A percentile compares a stretch with the other conserved stretches of the same genome.
These are phyloP conservation scores for Lathyrus aphaca DNA, from an alignment of 306 rosid genomes.

Conservation along the genomic window DNA sequence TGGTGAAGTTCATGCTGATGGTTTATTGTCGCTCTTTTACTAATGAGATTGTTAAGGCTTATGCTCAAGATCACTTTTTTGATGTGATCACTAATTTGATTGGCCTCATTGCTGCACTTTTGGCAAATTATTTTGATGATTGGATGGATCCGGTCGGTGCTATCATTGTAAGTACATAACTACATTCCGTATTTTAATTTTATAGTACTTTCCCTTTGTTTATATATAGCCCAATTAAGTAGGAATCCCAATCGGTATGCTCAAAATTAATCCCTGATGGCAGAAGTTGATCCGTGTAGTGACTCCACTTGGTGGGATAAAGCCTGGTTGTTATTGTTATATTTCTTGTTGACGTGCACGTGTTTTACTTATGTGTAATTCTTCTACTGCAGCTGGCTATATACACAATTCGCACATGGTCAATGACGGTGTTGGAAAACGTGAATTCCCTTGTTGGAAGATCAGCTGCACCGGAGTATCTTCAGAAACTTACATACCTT, in stretches of 20 bases:
- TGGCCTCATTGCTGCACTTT: conserved; percentile 92
- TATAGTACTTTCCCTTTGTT: background rate
- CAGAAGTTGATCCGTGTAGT: no score
- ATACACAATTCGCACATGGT: conserved; percentile 96
- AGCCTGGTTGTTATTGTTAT: no score
- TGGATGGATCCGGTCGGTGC: conserved; percentile 99
- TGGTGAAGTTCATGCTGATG: conserved; percentile 75
- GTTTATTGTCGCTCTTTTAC: conserved; percentile 86
- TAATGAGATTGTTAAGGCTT: conserved; percentile 89
- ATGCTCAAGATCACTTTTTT: conserved; percentile 97
- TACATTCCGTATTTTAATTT: conserved; percentile 27
- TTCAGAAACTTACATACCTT: conserved; percentile 91
- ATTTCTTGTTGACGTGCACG: background rate
- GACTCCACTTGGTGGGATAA: no score
- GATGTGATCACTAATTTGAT: conserved; percentile 94
- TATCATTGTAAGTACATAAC: conserved; percentile 70
- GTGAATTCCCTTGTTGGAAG: conserved; percentile 89
- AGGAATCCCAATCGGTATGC: background rate
- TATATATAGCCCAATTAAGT: background rate
- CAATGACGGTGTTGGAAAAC: conserved; percentile 89
- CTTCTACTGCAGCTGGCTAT: conserved; percentile 71
- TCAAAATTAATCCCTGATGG: background rate
- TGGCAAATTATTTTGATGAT: conserved; percentile 74
- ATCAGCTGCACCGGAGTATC: conserved; percentile 91
- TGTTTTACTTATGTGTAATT: conserved; percentile 21